Conservation (phyloP, 371 early-diverging fungal species). For the Mucor irregularis region DNA sequence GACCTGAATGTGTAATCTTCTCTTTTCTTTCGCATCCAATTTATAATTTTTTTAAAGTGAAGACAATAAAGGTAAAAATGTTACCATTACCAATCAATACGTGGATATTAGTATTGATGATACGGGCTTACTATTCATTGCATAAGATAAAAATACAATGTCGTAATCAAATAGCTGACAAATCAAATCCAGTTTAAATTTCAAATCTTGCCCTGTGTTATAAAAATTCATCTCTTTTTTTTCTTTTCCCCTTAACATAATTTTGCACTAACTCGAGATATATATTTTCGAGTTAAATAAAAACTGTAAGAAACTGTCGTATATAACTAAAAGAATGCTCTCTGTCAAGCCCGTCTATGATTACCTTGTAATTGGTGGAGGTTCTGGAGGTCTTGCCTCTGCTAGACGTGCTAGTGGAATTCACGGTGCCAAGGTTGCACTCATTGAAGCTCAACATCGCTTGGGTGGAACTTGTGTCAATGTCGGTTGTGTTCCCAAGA, state of each 20-base stretch:
- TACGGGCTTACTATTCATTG: too few species aligned
- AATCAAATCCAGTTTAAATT: neutral
- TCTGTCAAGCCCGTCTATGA: conserved; percentile 63
- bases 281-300: too few species aligned
- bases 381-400: conserved; percentile 87
- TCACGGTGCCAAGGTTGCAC: conserved; percentile 89
- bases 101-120: too few species aligned
- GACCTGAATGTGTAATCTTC: too few species aligned
- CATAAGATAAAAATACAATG: too few species aligned
- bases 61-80: too few species aligned
- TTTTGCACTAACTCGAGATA: too few species aligned
- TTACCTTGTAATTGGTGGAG: conserved; percentile 92
- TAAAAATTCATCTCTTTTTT: neutral
- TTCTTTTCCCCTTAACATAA: neutral
- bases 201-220: neutral
- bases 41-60: too few species aligned
- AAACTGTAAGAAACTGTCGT: conserved; percentile 18
- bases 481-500: conserved; percentile 98
- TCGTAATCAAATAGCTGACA: neutral
- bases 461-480: conserved; percentile 97
- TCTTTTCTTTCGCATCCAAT: too few species aligned
- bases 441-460: conserved; percentile 84
- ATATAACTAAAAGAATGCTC: conserved; percentile 16
- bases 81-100: too few species aligned
- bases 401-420: conserved; percentile 89